phyloP scores from a whole-genome alignment of 192 early-diverging fungal species.

The Coemansia sp. region DNA sequence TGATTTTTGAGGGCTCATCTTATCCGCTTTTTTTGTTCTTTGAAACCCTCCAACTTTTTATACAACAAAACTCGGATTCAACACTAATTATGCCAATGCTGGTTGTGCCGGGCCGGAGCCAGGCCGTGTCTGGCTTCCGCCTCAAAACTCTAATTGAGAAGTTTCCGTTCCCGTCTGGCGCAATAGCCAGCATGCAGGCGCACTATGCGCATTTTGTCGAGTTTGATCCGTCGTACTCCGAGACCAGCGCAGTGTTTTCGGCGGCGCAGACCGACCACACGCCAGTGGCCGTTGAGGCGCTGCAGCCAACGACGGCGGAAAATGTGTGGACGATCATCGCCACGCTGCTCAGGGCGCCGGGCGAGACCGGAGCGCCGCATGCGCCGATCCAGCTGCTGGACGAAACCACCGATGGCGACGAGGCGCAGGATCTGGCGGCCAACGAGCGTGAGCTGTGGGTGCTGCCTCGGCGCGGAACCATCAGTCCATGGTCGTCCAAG shows the following conservation, averaged over 20 bases:
- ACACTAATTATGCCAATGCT: slow-evolving; percentile 63
- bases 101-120: slow-evolving; percentile 75
- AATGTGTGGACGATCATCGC: slow-evolving; percentile 36
- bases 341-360: slow-evolving; percentile 37
- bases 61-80: background rate
- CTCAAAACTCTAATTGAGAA: slow-evolving; percentile 59
- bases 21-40: background rate
- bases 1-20: too few species aligned
- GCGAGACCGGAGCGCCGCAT: slow-evolving; percentile 23
- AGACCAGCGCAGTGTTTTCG: slow-evolving; percentile 37
- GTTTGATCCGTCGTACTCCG: slow-evolving; percentile 39
- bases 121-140: slow-evolving; percentile 78
- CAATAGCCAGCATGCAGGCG: slow-evolving; percentile 57
- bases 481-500: slow-evolving; percentile 99
- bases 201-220: slow-evolving; percentile 81
- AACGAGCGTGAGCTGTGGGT: slow-evolving; percentile 61
- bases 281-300: slow-evolving; percentile 19
- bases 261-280: slow-evolving; percentile 43
- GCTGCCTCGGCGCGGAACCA: slow-evolving; percentile 91
- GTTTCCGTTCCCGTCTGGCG: slow-evolving; percentile 59
- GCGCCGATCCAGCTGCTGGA: slow-evolving; percentile 36
- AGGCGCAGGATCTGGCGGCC: background rate
- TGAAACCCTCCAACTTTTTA: background rate
- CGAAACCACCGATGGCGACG: slow-evolving; percentile 1
- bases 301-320: slow-evolving; percentile 16